phyloP scores from a whole-genome alignment of 345 rosid species.

The Pelargonium nanum region DNA sequence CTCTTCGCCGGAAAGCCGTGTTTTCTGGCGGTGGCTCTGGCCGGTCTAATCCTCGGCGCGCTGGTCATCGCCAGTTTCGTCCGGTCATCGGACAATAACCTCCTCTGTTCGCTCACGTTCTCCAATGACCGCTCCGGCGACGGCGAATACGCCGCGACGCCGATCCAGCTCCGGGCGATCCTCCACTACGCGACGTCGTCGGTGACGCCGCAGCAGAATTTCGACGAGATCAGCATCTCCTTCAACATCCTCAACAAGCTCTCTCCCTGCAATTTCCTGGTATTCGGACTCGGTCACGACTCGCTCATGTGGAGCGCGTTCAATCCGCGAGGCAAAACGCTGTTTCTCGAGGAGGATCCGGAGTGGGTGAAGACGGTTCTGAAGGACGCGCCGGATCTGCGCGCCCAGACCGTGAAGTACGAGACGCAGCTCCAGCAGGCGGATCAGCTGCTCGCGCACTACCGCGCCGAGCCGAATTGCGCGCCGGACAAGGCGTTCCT shows the following conservation, averaged over 20 bases:
- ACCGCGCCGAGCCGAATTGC: constrained; percentile 26
- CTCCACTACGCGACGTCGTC: constrained; percentile 49
- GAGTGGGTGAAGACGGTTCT: constrained; percentile 25
- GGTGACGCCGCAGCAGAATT: constrained; percentile 31
- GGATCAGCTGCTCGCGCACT: constrained; percentile 22
- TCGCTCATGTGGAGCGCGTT: constrained; percentile 54
- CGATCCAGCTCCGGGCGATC: constrained; percentile 40
- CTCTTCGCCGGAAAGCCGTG: neutral
- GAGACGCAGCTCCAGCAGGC: constrained; percentile 41
- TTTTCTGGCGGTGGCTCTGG: neutral
- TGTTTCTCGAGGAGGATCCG: constrained; percentile 53
- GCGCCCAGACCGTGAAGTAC: constrained; percentile 28
- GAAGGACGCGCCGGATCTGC: constrained; percentile 18
- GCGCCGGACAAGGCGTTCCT: constrained; percentile 20
- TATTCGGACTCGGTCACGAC: constrained; percentile 53
- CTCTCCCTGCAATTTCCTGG: constrained; percentile 51
- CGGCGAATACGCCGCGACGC: constrained; percentile 12
- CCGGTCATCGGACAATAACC: neutral
- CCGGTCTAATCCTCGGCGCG: neutral
- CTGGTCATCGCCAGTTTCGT: neutral
- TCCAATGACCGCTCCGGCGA: neutral
- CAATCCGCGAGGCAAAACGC: constrained; percentile 40
- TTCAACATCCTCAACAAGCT: constrained; percentile 30
- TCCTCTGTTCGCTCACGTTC: neutral
- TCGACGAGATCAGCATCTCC: constrained; percentile 27